Conservation (phyloP, 805 yeast genomes). For the Hanseniaspora taiwanica region DNA sequence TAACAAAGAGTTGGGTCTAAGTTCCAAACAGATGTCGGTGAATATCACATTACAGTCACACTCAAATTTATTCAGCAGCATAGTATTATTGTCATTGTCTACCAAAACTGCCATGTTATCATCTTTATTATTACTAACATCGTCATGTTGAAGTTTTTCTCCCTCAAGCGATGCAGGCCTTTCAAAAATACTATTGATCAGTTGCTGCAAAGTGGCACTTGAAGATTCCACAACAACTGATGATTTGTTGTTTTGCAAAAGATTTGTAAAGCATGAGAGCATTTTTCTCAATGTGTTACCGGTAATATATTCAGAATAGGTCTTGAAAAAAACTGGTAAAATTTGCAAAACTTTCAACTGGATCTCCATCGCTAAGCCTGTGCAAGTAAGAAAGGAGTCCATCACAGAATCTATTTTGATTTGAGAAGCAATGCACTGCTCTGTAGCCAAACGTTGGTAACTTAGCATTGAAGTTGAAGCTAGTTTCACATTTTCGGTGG, state of each 20-base stretch:
- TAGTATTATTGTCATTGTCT: slow-evolving; percentile 31
- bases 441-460: slow-evolving; percentile 45
- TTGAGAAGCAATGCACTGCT: slow-evolving; percentile 39
- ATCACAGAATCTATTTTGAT: slow-evolving; percentile 41
- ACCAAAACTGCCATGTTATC: slow-evolving; percentile 27
- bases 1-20: slow-evolving; percentile 25
- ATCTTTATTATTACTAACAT: slow-evolving; percentile 10
- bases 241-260: slow-evolving; percentile 55
- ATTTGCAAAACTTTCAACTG: slow-evolving; percentile 79
- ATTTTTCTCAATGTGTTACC: slow-evolving; percentile 46
- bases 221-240: slow-evolving; percentile 82
- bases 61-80: slow-evolving; percentile 35
- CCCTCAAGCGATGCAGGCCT: slow-evolving; percentile 34
- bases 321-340: slow-evolving; percentile 60
- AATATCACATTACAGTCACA: slow-evolving; percentile 62
- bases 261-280: slow-evolving; percentile 50
- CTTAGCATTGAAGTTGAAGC: slow-evolving; percentile 61
- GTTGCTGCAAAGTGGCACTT: slow-evolving; percentile 81
- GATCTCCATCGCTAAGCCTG: slow-evolving; percentile 64
- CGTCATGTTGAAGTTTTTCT: no score
- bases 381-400: slow-evolving; percentile 58
- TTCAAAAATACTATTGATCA: slow-evolving; percentile 71
- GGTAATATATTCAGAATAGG: slow-evolving; percentile 40
- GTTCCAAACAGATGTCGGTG: slow-evolving; percentile 49
- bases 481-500: slow-evolving; percentile 61